These are phyloP conservation scores for Teunomyces pallodes DNA, from an alignment of 805 yeast species.

Conservation along the genomic window DNA sequence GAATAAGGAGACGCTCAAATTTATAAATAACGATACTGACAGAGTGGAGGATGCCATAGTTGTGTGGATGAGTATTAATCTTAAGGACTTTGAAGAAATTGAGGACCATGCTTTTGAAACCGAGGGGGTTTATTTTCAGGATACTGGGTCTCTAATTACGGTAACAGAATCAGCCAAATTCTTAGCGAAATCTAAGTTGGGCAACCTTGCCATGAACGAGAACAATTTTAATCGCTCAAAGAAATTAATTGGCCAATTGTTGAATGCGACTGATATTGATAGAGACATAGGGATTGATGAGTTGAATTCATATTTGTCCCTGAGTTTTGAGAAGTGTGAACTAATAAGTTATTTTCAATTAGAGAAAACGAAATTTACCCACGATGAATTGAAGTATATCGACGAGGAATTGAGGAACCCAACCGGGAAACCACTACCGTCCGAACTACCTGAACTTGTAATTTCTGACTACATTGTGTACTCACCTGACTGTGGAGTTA, in stretches of 20 bases:
- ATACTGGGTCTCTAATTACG: conserved; percentile 59
- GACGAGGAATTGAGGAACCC: conserved; percentile 76
- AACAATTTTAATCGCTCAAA: conserved; percentile 45
- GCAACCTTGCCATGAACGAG: conserved; percentile 50
- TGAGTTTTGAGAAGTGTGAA: conserved; percentile 57
- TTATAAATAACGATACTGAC: conserved; percentile 1
- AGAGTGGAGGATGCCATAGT: conserved; percentile 31
- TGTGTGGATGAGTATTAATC: conserved; percentile 25
- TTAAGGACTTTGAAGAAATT: conserved; percentile 46
- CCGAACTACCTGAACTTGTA: conserved; percentile 50
- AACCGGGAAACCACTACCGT: conserved; percentile 69
- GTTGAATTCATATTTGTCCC: conserved; percentile 34
- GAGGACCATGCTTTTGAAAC: conserved; percentile 51
- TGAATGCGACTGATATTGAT: conserved; percentile 42
- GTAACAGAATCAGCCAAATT: conserved; percentile 64
- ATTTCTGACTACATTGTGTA: conserved; percentile 61
- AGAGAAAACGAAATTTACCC: conserved; percentile 54
- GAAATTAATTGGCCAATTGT: conserved; percentile 40
- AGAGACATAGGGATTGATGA: conserved; percentile 37
- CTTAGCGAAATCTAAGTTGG: conserved; percentile 57
- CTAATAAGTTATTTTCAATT: conserved; percentile 66
- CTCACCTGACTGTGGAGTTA: conserved; percentile 86
- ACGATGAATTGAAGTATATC: conserved; percentile 53
- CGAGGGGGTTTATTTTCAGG: conserved; percentile 64
- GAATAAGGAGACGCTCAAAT: conserved; percentile 15